A percentile compares a stretch with the other conserved stretches of the same genome.
Conservation (phyloP, 495 filamentous ascomycete species). For the Elasticomyces elasticus region DNA sequence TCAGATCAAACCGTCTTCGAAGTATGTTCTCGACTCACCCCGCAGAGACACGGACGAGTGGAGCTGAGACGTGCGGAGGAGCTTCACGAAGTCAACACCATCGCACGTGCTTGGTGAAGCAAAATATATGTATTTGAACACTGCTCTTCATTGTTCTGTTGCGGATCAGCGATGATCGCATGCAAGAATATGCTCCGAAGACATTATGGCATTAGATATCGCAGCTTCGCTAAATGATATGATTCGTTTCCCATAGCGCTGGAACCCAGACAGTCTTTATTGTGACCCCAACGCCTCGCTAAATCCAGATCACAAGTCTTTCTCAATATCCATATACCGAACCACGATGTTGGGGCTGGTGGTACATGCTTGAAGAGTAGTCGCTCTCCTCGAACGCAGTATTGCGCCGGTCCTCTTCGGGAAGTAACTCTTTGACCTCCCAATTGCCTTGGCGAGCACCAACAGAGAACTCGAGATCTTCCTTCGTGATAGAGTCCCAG, state of each 20-base stretch:
- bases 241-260: not conserved
- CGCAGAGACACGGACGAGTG: not conserved
- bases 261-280: not conserved
- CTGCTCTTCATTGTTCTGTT: too few species aligned
- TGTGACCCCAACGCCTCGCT: not conserved
- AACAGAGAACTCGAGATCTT: constrained; percentile 97
- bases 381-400: constrained; percentile 70
- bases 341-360: constrained; percentile 33
- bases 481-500: constrained; percentile 98
- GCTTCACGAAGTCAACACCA: not conserved
- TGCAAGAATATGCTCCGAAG: not conserved
- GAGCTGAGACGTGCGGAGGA: too few species aligned
- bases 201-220: not conserved
- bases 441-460: constrained; percentile 91
- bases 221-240: not conserved
- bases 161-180: too few species aligned
- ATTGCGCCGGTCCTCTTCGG: constrained; percentile 75
- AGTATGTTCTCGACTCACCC: not conserved
- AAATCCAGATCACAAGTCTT: not conserved
- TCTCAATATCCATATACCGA: constrained; percentile 18
- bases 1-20: not conserved
- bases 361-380: constrained; percentile 51
- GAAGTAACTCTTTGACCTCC: constrained; percentile 91
- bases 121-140: too few species aligned
- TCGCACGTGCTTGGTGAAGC: not conserved